A percentile compares a stretch with the other conserved stretches of the same genome.
These are phyloP conservation scores for Euryodendron excelsum DNA, from an alignment of 148 eudicot genomes.

Conservation along the genomic window DNA sequence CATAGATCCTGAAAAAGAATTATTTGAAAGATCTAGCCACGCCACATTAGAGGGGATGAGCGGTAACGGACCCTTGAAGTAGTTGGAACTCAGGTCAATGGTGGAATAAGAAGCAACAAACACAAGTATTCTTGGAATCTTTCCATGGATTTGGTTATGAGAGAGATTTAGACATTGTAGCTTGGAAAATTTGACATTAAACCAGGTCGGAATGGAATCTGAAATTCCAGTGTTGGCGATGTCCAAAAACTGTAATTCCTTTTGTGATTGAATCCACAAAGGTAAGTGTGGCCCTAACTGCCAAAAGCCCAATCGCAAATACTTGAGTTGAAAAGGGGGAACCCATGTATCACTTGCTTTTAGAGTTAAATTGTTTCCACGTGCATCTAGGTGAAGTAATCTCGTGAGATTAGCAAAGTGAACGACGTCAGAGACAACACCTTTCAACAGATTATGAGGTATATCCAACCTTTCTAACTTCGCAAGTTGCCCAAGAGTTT, in stretches of 20 bases:
- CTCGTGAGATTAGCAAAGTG: constrained; percentile 23
- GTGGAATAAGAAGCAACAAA: too few relatives aligned
- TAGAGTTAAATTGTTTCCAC: constrained; percentile 15
- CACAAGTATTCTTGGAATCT: neutral
- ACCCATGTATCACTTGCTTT: constrained; percentile 12
- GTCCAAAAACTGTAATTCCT: neutral
- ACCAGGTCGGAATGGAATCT: constrained; percentile 3
- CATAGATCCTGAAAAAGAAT: constrained; percentile 12
- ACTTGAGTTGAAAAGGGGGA: constrained; percentile 13
- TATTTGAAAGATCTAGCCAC: constrained; percentile 8
- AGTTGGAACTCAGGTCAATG: neutral
- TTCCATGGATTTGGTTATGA: neutral
- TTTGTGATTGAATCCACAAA: constrained; percentile 2
- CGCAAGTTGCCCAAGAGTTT: constrained; percentile 17
- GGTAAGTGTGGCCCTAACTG: constrained; percentile 16
- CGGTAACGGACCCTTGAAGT: neutral
- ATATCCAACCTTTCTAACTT: neutral
- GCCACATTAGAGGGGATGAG: neutral
- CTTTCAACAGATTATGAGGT: constrained; percentile 3
- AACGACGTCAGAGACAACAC: constrained; percentile 12
- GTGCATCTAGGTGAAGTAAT: neutral
- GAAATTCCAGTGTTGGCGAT: constrained; percentile 7
- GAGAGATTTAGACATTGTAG: neutral
- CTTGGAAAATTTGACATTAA: neutral
- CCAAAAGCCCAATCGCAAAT: neutral